Percentiles rank a stretch among this genome's conserved stretches.
phyloP scores from a whole-genome alignment of 148 eudicot genomes.

The Talinum fruticosum region DNA sequence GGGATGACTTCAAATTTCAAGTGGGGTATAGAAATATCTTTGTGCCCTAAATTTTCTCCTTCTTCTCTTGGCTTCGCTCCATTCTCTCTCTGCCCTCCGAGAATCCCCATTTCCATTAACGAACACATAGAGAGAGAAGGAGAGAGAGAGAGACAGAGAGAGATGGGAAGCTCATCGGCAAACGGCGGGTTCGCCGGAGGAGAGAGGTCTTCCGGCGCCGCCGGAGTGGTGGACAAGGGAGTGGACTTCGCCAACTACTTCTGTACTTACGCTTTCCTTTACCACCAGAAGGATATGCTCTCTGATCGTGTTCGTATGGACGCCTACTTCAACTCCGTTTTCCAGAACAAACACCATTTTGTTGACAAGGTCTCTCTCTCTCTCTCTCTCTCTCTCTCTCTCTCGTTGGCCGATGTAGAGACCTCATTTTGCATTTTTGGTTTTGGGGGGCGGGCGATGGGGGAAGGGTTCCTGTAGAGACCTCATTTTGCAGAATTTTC shows the following conservation, averaged over 20 bases:
- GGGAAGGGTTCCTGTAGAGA: too few relatives aligned
- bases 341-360: slow-evolving; percentile 76
- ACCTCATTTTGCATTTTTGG: neutral
- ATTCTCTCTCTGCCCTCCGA: neutral
- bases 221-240: slow-evolving; percentile 61
- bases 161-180: slow-evolving; percentile 40
- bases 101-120: neutral
- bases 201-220: slow-evolving; percentile 31
- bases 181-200: slow-evolving; percentile 24
- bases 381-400: neutral
- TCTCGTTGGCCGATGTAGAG: too few relatives aligned
- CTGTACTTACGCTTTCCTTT: slow-evolving; percentile 88
- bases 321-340: slow-evolving; percentile 77
- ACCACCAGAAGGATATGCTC: slow-evolving; percentile 97
- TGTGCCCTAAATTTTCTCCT: slow-evolving; percentile 27
- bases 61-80: neutral
- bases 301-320: slow-evolving; percentile 95
- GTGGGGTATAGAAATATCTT: neutral
- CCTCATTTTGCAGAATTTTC: too few relatives aligned
- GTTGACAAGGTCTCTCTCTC: slow-evolving; percentile 53
- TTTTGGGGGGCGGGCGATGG: too few relatives aligned
- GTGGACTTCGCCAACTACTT: slow-evolving; percentile 93
- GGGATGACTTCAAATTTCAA: slow-evolving; percentile 12
- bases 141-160: neutral
- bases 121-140: too few relatives aligned